Conservation (phyloP, 495 filamentous ascomycete genomes). For the Trichoderma erinaceum region DNA sequence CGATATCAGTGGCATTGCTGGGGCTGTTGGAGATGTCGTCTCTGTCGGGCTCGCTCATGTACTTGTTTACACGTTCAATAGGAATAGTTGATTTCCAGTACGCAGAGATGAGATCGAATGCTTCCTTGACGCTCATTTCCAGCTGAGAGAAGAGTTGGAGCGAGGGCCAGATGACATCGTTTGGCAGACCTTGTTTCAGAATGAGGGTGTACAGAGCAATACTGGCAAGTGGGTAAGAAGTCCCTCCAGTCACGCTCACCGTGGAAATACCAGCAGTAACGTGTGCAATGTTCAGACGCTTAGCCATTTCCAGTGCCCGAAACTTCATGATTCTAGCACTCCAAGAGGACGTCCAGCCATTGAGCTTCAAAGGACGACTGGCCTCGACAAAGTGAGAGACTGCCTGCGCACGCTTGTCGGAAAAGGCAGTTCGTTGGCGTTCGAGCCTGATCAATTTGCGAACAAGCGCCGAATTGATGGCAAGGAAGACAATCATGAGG, state of each 20-base stretch:
- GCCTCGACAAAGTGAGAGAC: slow-evolving; percentile 76
- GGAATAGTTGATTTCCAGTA: slow-evolving; percentile 70
- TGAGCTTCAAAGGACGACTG: slow-evolving; percentile 60
- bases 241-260: slow-evolving; percentile 57
- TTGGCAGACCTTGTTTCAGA: slow-evolving; percentile 54
- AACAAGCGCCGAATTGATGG: slow-evolving; percentile 56
- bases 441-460: slow-evolving; percentile 57
- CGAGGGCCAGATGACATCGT: slow-evolving; percentile 78
- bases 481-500: slow-evolving; percentile 58
- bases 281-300: slow-evolving; percentile 55
- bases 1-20: slow-evolving; percentile 32
- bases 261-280: slow-evolving; percentile 54
- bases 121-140: slow-evolving; percentile 59
- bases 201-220: slow-evolving; percentile 72
- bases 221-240: slow-evolving; percentile 68
- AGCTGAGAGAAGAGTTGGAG: slow-evolving; percentile 71
- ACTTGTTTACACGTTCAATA: slow-evolving; percentile 70
- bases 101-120: slow-evolving; percentile 63
- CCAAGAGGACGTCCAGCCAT: slow-evolving; percentile 58
- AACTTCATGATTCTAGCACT: slow-evolving; percentile 30
- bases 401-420: slow-evolving; percentile 66
- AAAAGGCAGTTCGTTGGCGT: slow-evolving; percentile 54
- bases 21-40: slow-evolving; percentile 32
- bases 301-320: slow-evolving; percentile 58
- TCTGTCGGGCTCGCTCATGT: slow-evolving; percentile 80